Evolutionary conservation across 2,329 filamentous ascomycete species (phyloP).

Genomic region (Botrytis porri): DNA sequence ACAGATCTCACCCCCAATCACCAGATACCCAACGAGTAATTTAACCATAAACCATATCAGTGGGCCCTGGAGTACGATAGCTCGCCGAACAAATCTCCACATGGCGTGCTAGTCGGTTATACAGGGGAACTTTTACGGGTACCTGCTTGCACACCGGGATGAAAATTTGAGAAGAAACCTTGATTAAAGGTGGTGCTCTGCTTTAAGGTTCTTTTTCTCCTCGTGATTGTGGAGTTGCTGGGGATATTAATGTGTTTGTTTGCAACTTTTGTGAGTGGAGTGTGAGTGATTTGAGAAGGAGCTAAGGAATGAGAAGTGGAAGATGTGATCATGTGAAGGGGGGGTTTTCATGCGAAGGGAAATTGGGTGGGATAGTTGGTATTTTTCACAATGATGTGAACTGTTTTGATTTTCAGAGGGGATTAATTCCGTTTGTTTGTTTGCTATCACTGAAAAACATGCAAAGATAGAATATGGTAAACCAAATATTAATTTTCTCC

Average conservation of each 20-base stretch:
- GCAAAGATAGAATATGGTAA: not conserved
- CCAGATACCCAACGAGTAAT: not conserved
- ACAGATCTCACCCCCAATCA: not conserved
- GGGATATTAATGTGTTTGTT: not conserved
- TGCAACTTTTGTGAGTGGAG: not conserved
- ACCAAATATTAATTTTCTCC: conserved; percentile 6
- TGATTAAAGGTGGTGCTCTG: not conserved
- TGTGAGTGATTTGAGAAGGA: not conserved
- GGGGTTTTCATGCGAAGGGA: not conserved
- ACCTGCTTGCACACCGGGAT: not conserved
- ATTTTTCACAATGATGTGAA: not conserved
- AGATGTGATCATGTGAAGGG: not conserved
- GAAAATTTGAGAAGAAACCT: not conserved
- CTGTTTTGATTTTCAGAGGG: not conserved
- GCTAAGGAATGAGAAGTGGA: not conserved
- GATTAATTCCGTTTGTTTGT: not conserved
- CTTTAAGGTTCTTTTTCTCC: not conserved
- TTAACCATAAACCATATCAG: not conserved
- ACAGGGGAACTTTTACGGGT: not conserved
- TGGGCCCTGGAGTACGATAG: not conserved
- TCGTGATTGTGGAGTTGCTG: not conserved
- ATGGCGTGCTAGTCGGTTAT: not conserved
- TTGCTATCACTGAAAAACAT: not conserved
- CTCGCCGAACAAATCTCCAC: not conserved
- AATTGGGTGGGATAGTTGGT: not conserved